Evolutionary conservation across 805 yeast genomes (phyloP).

Genomic region (Blastobotrys mokoenaii): DNA sequence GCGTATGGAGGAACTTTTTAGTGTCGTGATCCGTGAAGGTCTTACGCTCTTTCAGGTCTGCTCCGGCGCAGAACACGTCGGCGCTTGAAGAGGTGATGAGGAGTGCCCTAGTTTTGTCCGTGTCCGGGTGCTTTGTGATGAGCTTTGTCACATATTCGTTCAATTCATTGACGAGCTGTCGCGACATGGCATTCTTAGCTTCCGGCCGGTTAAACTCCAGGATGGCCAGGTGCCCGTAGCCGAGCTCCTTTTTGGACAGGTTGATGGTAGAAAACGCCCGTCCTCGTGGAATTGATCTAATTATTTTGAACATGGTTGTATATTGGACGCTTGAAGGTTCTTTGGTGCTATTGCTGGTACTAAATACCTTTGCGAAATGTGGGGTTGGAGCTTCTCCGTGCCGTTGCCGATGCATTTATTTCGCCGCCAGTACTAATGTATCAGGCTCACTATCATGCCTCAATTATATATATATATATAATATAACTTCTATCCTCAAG

Average conservation of each 20-base stretch:
- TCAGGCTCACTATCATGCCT: too few species aligned
- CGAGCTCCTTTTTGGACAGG: conserved; percentile 1
- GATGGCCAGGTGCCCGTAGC: conserved; percentile 17
- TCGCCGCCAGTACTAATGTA: too few species aligned
- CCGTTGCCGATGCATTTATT: neutral
- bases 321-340: neutral
- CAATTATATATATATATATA: too few species aligned
- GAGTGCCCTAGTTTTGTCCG: conserved; percentile 15
- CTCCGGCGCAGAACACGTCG: conserved; percentile 32
- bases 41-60: conserved; percentile 35
- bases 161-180: conserved; percentile 22
- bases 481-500: too few species aligned
- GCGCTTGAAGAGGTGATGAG: conserved; percentile 21
- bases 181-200: conserved; percentile 27
- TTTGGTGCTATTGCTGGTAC: neutral
- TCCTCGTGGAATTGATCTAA: neutral
- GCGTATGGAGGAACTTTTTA: conserved; percentile 20
- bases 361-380: neutral
- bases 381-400: neutral
- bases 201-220: conserved; percentile 26
- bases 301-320: too few species aligned
- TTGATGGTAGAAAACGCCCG: neutral
- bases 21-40: conserved; percentile 25
- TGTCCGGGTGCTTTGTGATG: conserved; percentile 16
- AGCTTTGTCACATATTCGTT: conserved; percentile 16